Base-by-base conservation (phyloP, 1,284 basidiomycete species). In the Volvariella volvacea region DNA sequence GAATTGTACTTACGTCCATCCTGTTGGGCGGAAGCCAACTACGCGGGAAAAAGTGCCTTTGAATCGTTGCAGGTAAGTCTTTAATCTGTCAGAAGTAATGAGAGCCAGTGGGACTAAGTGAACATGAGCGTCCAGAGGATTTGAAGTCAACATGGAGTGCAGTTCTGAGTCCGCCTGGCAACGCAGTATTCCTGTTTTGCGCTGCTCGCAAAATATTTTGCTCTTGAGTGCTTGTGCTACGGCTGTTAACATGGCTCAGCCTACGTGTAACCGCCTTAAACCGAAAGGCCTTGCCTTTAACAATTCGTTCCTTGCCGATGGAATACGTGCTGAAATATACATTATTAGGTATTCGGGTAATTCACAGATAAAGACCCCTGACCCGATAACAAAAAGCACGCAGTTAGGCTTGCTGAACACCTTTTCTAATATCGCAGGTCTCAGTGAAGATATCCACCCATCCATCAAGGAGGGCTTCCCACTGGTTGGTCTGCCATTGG, bases 251-350 rank as follows among this genome's bases (percentile, higher is more conserved):
- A 40, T 16, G 6, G 22, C 22, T 51, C 12, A 48, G 40, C 2
- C 3, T 25, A 41, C 34, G 15, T 48, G 22, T 37, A 10, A 19
- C 30, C 15, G 14, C 25, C 39, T 28, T 14, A 41, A 19, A 37
- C 7, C 8, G 17, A 36, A n/a, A n/a, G 6, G n/a, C 15, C n/a
- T 36, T 45, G 85, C 90, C 92, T 75, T 97, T 95, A 22, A 97
- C 91, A 39, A 99, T 88, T 34, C 93, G 82, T 63, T 99, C 95
- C 64, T 99, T 99, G 42, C 95, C 95, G 44, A 99, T 92, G 0
- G 91, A 92, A 62, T 99, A 99, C 0, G 95, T 97, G 9, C 87
- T 90, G 48, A 20, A 39, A 17, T n/a, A n/a, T n/a, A 42, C 25
- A 28, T n/a, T 42, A 25, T 10, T 50, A 39, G 41, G 40, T 14